Percentiles rank a stretch among this genome's conserved stretches.
phyloP scores from a whole-genome alignment of 1,284 basidiomycete species.

The Melampsora larici-populina region DNA sequence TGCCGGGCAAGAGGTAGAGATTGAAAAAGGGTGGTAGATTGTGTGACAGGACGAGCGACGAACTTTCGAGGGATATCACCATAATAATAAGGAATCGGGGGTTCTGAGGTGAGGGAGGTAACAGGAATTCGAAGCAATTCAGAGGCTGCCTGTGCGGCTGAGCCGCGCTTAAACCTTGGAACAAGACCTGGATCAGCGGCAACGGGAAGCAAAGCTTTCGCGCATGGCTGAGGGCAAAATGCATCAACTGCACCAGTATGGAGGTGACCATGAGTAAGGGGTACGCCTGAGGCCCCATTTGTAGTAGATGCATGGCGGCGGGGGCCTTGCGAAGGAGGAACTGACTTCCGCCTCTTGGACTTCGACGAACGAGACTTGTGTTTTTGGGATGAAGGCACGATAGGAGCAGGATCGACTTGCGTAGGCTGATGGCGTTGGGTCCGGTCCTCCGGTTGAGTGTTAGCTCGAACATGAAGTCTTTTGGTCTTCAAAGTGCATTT shows the following conservation, averaged over 20 bases:
- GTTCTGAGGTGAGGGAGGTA: background rate
- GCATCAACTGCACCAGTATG: background rate
- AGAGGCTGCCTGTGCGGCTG: background rate
- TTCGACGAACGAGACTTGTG: background rate
- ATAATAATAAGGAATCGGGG: background rate
- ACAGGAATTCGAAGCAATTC: background rate
- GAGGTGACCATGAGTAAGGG: background rate
- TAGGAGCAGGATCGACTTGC: background rate
- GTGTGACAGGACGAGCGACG: background rate
- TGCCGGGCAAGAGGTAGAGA: background rate
- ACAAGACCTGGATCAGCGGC: background rate
- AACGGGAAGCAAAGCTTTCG: background rate
- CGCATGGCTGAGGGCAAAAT: background rate
- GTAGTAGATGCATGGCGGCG: background rate
- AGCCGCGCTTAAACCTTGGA: background rate
- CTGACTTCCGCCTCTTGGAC: background rate
- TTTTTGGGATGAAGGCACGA: too few relatives aligned
- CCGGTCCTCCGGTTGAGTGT: background rate
- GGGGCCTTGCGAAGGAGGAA: background rate
- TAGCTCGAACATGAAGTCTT: background rate
- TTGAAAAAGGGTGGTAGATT: background rate
- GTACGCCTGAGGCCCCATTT: background rate
- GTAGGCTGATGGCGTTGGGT: background rate
- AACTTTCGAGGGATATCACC: background rate
- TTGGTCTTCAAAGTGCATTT: background rate